Percentiles rank a stretch among this genome's conserved stretches.
These are phyloP conservation scores for Kregervanrija pseudodelftensis DNA, from an alignment of 805 yeast species.

Conservation along the genomic window DNA sequence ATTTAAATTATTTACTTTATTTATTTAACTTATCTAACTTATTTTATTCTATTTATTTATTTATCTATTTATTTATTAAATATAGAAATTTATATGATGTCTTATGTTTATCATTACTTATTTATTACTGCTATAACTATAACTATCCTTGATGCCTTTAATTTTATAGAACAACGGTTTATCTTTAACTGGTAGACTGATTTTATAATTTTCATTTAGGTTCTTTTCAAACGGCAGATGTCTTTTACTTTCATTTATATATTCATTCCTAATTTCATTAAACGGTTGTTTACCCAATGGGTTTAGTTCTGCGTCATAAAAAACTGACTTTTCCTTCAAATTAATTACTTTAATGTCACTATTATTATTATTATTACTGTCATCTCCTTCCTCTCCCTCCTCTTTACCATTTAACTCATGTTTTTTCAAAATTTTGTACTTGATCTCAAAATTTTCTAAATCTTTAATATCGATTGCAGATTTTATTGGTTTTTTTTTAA, in stretches of 20 bases:
- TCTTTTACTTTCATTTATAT: no score
- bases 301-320: slow-evolving; percentile 61
- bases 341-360: slow-evolving; percentile 4
- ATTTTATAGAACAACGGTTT: slow-evolving; percentile 42
- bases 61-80: slow-evolving; percentile 5
- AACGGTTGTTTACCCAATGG: slow-evolving; percentile 50
- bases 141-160: slow-evolving; percentile 10
- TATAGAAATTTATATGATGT: not conserved
- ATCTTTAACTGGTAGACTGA: slow-evolving; percentile 31
- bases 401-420: slow-evolving; percentile 4
- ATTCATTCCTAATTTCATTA: not conserved
- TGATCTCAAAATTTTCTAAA: slow-evolving; percentile 12
- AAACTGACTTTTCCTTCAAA: slow-evolving; percentile 35
- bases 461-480: slow-evolving; percentile 13
- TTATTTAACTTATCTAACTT: not conserved
- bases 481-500: slow-evolving; percentile 7
- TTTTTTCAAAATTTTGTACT: slow-evolving; percentile 13
- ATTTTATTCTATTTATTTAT: slow-evolving; percentile 1
- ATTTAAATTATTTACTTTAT: slow-evolving; percentile 3
- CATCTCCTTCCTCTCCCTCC: not conserved
- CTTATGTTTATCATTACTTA: not conserved
- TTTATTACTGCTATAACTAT: not conserved
- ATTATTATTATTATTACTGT: not conserved
- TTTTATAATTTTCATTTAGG: no score
- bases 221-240: no score